These are phyloP conservation scores for Pochonia chlamydosporia DNA, from an alignment of 2,329 filamentous ascomycete species.

Conservation along the genomic window DNA sequence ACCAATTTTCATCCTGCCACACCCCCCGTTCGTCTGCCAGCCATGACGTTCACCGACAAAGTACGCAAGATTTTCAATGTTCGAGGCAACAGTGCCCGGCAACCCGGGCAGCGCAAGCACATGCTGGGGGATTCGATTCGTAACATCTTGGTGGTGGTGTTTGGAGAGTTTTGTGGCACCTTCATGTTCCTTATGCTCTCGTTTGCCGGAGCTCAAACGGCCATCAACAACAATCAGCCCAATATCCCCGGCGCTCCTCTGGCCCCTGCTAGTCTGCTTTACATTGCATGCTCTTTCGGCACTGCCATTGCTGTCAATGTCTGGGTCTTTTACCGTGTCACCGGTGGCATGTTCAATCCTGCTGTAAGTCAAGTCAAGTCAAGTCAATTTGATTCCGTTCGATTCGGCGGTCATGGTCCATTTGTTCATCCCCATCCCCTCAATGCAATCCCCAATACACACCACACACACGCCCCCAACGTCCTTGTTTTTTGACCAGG, in stretches of 20 bases:
- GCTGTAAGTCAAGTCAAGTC: constrained; percentile 41
- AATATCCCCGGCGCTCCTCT: constrained; percentile 20
- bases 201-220: constrained; percentile 34
- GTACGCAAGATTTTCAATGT: background rate
- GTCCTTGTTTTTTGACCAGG: no score
- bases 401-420: no score
- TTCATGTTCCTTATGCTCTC: constrained; percentile 46
- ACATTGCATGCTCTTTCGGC: constrained; percentile 45
- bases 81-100: background rate
- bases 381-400: no score
- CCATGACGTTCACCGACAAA: constrained; percentile 2
- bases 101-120: background rate
- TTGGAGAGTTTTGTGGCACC: constrained; percentile 47
- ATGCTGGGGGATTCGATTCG: constrained; percentile 10
- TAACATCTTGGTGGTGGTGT: constrained; percentile 34
- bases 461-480: no score
- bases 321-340: constrained; percentile 48
- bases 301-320: constrained; percentile 45
- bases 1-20: no score
- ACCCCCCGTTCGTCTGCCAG: background rate
- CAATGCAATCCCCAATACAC: no score
- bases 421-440: no score
- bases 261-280: constrained; percentile 34
- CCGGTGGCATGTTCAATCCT: constrained; percentile 45
- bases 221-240: constrained; percentile 25